phyloP scores from a whole-genome alignment of 768 basidiomycete genomes.

The Phaeotremella fagi region DNA sequence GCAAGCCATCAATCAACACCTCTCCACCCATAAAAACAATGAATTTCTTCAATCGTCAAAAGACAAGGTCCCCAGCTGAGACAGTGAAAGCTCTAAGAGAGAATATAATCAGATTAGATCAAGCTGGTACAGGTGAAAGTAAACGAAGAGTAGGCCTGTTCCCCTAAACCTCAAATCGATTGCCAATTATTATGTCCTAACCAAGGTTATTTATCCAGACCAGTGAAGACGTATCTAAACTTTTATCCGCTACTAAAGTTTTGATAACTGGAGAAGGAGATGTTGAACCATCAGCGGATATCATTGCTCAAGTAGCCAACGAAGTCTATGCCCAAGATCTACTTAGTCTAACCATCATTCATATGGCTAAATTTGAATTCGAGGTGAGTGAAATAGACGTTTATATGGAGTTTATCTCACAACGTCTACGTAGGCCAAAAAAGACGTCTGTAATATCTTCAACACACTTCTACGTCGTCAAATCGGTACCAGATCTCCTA shows the following conservation, averaged over 20 bases:
- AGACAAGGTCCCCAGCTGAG: conserved; percentile 34
- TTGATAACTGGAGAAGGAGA: conserved; percentile 28
- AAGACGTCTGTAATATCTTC: conserved; percentile 53
- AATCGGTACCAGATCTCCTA: conserved; percentile 91
- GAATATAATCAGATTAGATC: conserved; percentile 29
- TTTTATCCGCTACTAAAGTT: conserved; percentile 22
- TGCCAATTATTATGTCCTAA: background rate
- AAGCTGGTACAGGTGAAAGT: conserved; percentile 22
- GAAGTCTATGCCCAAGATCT: conserved; percentile 91
- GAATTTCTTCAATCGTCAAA: conserved; percentile 42
- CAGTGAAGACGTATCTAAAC: conserved; percentile 31
- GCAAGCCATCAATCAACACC: too few species aligned
- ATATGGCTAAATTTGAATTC: conserved; percentile 85
- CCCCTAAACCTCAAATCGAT: background rate
- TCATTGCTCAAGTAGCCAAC: conserved; percentile 89
- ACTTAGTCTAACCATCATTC: conserved; percentile 69
- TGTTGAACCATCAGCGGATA: conserved; percentile 62
- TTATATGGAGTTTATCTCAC: background rate
- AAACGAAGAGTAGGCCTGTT: conserved; percentile 2
- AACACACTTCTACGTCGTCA: conserved; percentile 60
- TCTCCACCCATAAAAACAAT: too few species aligned
- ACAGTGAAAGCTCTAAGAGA: conserved; percentile 32
- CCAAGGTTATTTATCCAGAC: conserved; percentile 17
- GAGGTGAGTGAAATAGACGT: conserved; percentile 60
- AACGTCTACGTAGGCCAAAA: conserved; percentile 51